Evolutionary conservation across 768 basidiomycete genomes (phyloP).

Genomic region (Serendipita sp.): DNA sequence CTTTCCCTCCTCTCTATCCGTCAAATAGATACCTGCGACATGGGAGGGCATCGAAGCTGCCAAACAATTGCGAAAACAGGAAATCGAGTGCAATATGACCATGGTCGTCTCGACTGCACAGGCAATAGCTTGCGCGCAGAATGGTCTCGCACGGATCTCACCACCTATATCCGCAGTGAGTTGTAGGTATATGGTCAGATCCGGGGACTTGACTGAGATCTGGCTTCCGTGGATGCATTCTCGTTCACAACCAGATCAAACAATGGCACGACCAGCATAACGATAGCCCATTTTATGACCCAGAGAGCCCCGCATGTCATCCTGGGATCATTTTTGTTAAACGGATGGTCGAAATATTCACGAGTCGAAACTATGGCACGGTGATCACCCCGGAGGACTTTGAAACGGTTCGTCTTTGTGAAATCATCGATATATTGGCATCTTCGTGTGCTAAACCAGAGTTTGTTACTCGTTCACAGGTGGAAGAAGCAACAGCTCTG

Average conservation of each 20-base stretch:
- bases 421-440: not conserved
- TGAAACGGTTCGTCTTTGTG: not conserved
- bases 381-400: not conserved
- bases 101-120: not conserved
- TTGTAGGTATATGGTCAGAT: not conserved
- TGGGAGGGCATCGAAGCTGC: slow-evolving; percentile 3
- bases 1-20: no score
- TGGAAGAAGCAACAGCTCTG: not conserved
- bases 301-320: not conserved
- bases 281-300: not conserved
- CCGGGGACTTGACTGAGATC: not conserved
- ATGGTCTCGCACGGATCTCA: not conserved
- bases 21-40: not conserved
- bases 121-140: not conserved
- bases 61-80: not conserved
- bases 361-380: not conserved
- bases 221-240: not conserved
- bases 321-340: not conserved
- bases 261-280: not conserved
- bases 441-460: not conserved
- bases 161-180: not conserved
- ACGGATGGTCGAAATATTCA: slow-evolving; percentile 2
- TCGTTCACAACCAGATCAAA: not conserved
- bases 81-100: not conserved
- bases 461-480: not conserved